Evolutionary conservation across 148 eudicot genomes (phyloP).

Genomic region (Bassia scoparia): DNA sequence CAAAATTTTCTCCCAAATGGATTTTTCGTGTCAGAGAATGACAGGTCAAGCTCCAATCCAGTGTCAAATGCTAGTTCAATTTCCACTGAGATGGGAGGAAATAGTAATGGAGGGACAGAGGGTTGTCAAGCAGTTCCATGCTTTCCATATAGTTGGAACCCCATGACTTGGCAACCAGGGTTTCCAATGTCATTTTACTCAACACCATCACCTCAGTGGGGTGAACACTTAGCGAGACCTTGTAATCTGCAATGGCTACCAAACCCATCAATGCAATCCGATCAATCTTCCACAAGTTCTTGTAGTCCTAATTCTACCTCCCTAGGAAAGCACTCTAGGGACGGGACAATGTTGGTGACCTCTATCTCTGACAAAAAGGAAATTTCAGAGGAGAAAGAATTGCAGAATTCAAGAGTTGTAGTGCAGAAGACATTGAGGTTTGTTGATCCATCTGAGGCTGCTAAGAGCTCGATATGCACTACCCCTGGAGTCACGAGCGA

Average conservation of each 20-base stretch:
- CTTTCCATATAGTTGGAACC: slow-evolving; percentile 41
- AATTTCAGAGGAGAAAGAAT: slow-evolving; percentile 4
- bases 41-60: slow-evolving; percentile 10
- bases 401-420: slow-evolving; percentile 22
- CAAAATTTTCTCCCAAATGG: slow-evolving; percentile 20
- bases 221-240: slow-evolving; percentile 27
- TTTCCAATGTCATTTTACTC: slow-evolving; percentile 43
- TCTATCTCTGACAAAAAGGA: slow-evolving; percentile 24
- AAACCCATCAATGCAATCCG: slow-evolving; percentile 22
- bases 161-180: slow-evolving; percentile 33
- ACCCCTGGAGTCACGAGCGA: slow-evolving; percentile 43
- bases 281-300: slow-evolving; percentile 22
- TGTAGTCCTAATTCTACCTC: slow-evolving; percentile 35
- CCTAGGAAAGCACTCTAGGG: slow-evolving; percentile 64
- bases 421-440: slow-evolving; percentile 44
- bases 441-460: slow-evolving; percentile 38
- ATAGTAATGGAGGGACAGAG: slow-evolving; percentile 13
- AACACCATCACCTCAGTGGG: slow-evolving; percentile 47
- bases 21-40: slow-evolving; percentile 19
- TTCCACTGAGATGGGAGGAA: slow-evolving; percentile 25
- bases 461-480: slow-evolving; percentile 51
- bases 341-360: slow-evolving; percentile 24
- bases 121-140: slow-evolving; percentile 35
- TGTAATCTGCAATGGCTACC: slow-evolving; percentile 44
- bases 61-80: slow-evolving; percentile 20